phyloP scores from a whole-genome alignment of 768 basidiomycete genomes.

The Lentinula raphanica region DNA sequence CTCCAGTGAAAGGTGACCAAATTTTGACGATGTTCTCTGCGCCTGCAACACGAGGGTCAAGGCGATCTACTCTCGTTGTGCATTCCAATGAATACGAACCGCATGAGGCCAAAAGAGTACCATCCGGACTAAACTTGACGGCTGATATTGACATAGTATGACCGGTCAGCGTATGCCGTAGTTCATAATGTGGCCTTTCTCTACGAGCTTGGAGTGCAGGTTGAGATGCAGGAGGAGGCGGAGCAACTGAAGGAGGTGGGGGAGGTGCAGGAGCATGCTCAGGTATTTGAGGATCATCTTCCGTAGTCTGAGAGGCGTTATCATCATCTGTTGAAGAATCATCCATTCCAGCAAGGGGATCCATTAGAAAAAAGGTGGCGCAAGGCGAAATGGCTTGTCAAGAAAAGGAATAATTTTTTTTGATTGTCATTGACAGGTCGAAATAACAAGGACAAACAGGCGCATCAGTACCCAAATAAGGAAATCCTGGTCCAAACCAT shows the following conservation, averaged over 20 bases:
- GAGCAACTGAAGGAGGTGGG: constrained; percentile 26
- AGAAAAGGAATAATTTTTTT: not conserved
- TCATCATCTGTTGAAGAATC: constrained; percentile 55
- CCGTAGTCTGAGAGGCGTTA: constrained; percentile 76
- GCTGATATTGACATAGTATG: constrained; percentile 84
- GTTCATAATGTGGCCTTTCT: constrained; percentile 63
- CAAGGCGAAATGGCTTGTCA: not conserved
- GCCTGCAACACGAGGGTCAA: constrained; percentile 35
- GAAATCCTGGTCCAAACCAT: not conserved
- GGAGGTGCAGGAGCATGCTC: constrained; percentile 42
- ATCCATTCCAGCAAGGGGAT: constrained; percentile 40
- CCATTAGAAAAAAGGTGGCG: constrained; percentile 23
- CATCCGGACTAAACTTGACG: constrained; percentile 90
- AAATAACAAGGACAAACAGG: not conserved
- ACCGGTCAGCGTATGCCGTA: constrained; percentile 62
- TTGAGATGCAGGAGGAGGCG: constrained; percentile 27
- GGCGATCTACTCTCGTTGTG: constrained; percentile 1
- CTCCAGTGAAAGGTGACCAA: constrained; percentile 78
- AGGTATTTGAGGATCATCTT: constrained; percentile 77
- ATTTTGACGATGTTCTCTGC: constrained; percentile 77
- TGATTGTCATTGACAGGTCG: not conserved
- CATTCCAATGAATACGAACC: constrained; percentile 39
- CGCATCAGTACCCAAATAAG: not conserved
- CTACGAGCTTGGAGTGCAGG: constrained; percentile 17
- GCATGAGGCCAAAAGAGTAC: constrained; percentile 78